A percentile compares a stretch with the other conserved stretches of the same genome.
phyloP scores from a whole-genome alignment of 1,284 basidiomycete species.

The Macrocystidia cucumis region DNA sequence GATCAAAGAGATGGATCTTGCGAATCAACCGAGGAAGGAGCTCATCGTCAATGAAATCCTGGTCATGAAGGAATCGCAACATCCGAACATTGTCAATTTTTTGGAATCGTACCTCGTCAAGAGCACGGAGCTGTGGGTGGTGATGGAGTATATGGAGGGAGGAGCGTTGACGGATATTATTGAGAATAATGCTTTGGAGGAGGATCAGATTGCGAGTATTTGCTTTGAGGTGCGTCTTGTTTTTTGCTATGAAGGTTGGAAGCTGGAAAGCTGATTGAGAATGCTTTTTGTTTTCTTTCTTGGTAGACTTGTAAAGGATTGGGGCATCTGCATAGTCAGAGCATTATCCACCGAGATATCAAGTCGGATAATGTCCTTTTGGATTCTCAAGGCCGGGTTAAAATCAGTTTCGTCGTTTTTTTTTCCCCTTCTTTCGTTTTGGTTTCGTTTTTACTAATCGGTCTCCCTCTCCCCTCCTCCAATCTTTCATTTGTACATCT shows the following conservation, averaged over 20 bases:
- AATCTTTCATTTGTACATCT: too few species aligned
- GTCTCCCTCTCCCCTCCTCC: constrained; percentile 1
- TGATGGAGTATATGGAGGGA: constrained; percentile 99
- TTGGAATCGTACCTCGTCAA: constrained; percentile 89
- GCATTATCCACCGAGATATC: constrained; percentile 98
- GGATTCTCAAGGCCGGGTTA: constrained; percentile 88
- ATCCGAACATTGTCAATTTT: constrained; percentile 99
- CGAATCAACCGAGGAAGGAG: constrained; percentile 94
- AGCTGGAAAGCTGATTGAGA: too few species aligned
- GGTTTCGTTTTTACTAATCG: not conserved
- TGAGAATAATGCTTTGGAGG: constrained; percentile 93
- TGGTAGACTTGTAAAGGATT: constrained; percentile 90
- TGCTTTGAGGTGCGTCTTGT: constrained; percentile 70
- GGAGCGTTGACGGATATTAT: constrained; percentile 97
- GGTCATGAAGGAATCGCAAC: constrained; percentile 98
- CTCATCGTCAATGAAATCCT: constrained; percentile 98
- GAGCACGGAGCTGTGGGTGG: constrained; percentile 95
- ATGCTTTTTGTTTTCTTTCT: constrained; percentile 5
- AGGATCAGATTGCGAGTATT: constrained; percentile 95
- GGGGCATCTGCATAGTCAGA: constrained; percentile 87
- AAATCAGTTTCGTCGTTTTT: constrained; percentile 97
- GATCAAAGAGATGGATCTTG: constrained; percentile 99
- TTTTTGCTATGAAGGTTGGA: not conserved
- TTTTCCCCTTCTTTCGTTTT: constrained; percentile 12
- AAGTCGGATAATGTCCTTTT: constrained; percentile 97